These are phyloP conservation scores for Tulasnella sp. DNA, from an alignment of 768 basidiomycete species.

Conservation along the genomic window DNA sequence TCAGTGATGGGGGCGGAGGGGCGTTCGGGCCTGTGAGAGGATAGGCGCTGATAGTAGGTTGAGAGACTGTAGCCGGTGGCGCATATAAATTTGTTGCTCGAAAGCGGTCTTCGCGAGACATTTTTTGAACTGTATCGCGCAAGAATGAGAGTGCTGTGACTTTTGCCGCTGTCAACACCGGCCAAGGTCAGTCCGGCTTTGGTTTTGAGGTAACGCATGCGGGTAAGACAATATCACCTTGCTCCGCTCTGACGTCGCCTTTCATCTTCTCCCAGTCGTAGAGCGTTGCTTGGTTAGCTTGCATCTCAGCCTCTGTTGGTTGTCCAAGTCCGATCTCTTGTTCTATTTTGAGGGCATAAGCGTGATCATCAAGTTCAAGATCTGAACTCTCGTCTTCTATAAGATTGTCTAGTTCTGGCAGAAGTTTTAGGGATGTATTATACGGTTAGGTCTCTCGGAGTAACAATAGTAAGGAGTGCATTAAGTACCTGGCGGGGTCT, in stretches of 20 bases:
- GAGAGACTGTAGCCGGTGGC: constrained; percentile 3
- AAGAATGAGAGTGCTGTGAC: not conserved
- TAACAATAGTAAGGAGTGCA: not conserved
- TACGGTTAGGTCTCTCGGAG: not conserved
- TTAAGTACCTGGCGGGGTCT: constrained; percentile 21
- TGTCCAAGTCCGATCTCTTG: constrained; percentile 31
- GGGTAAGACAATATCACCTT: not conserved
- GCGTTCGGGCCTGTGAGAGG: constrained; percentile 18
- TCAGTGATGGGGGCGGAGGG: constrained; percentile 11
- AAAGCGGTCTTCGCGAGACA: constrained; percentile 26
- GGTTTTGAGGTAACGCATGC: not conserved
- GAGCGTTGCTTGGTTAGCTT: not conserved
- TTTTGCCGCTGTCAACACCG: constrained; percentile 14
- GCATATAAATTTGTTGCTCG: constrained; percentile 30
- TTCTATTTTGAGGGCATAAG: constrained; percentile 29
- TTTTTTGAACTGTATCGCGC: constrained; percentile 1
- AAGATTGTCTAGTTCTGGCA: constrained; percentile 16
- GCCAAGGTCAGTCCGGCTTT: not conserved
- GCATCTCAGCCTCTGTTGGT: constrained; percentile 22
- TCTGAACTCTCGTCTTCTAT: constrained; percentile 32
- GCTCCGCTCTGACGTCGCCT: not conserved
- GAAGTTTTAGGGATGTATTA: not conserved
- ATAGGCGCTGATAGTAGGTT: constrained; percentile 21
- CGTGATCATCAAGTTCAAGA: constrained; percentile 27
- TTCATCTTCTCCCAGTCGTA: constrained; percentile 10